A percentile compares a stretch with the other conserved stretches of the same genome.
Conservation (phyloP, 176 grass and related monocot genomes). For the Urochloa ruziziensis region DNA sequence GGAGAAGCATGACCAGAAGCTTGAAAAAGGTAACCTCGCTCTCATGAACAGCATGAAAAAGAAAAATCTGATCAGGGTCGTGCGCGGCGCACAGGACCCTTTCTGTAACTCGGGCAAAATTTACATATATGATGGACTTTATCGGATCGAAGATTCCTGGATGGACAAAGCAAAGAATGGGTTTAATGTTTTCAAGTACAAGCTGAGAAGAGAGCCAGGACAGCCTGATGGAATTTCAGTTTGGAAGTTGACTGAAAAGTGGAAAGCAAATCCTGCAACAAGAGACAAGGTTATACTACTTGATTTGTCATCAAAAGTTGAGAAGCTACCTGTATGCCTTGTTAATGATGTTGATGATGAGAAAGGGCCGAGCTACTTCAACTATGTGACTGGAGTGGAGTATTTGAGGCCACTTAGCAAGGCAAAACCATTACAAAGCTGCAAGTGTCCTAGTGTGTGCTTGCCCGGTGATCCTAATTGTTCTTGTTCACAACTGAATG, state of each 20-base stretch:
- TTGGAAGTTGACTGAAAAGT: constrained; percentile 69
- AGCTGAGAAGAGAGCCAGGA: constrained; percentile 51
- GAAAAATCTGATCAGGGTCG: constrained; percentile 69
- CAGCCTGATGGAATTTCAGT: constrained; percentile 58
- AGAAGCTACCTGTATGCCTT: constrained; percentile 56
- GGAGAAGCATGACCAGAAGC: constrained; percentile 72
- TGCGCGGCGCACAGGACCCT: constrained; percentile 54
- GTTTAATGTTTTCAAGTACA: constrained; percentile 68
- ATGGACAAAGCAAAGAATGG: constrained; percentile 45
- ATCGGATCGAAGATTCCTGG: constrained; percentile 53
- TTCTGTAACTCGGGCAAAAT: constrained; percentile 41
- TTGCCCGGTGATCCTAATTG: constrained; percentile 52
- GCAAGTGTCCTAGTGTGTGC: constrained; percentile 55
- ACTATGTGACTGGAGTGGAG: constrained; percentile 44
- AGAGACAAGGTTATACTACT: constrained; percentile 39
- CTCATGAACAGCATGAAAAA: constrained; percentile 59
- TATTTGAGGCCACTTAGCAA: constrained; percentile 19
- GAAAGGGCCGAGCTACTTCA: constrained; percentile 33
- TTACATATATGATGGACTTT: constrained; percentile 84
- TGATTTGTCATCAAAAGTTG: constrained; percentile 49
- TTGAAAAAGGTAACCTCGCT: constrained; percentile 81
- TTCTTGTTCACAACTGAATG: constrained; percentile 38
- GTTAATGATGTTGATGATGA: constrained; percentile 47
- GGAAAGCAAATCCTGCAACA: constrained; percentile 52
- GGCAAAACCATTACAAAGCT: constrained; percentile 36